phyloP scores from a whole-genome alignment of 2,329 filamentous ascomycete species.

The Akanthomyces muscarius region DNA sequence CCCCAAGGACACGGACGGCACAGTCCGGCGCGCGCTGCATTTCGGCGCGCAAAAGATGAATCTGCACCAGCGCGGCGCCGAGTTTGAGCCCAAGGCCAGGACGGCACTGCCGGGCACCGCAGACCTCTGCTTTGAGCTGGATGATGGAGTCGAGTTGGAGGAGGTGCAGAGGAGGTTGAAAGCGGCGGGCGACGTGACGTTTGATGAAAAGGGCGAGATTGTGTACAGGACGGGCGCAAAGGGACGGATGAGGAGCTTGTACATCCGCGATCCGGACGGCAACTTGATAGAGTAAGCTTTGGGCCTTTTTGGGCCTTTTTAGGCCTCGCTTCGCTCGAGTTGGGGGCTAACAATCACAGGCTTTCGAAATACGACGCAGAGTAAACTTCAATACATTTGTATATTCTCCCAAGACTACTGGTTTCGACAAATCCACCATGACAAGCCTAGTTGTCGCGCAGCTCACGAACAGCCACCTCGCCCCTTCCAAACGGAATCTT shows the following conservation, averaged over 20 bases:
- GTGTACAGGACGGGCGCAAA: slow-evolving; percentile 54
- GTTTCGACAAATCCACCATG: too few relatives aligned
- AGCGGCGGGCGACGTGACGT: slow-evolving; percentile 42
- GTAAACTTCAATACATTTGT: not conserved
- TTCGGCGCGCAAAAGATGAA: slow-evolving; percentile 61
- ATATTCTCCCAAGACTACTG: not conserved
- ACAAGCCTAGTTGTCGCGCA: slow-evolving; percentile 17
- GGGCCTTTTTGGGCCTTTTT: not conserved
- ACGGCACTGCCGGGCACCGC: slow-evolving; percentile 52
- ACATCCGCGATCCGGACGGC: slow-evolving; percentile 58
- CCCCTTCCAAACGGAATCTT: slow-evolving; percentile 27
- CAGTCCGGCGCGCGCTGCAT: slow-evolving; percentile 45
- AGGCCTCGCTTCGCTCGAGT: not conserved
- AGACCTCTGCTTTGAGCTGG: slow-evolving; percentile 57
- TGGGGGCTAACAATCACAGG: slow-evolving; percentile 5
- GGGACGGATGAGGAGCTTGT: slow-evolving; percentile 53
- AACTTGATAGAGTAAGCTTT: slow-evolving; percentile 57
- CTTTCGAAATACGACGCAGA: slow-evolving; percentile 16
- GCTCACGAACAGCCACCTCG: slow-evolving; percentile 25
- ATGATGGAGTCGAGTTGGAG: slow-evolving; percentile 42
- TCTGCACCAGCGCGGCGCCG: slow-evolving; percentile 52
- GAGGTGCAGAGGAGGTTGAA: slow-evolving; percentile 40
- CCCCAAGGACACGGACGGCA: slow-evolving; percentile 28
- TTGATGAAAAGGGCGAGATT: slow-evolving; percentile 44
- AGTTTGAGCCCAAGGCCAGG: slow-evolving; percentile 57